These are phyloP conservation scores for Lentinula sp. DNA, from an alignment of 768 basidiomycete species.

Conservation along the genomic window DNA sequence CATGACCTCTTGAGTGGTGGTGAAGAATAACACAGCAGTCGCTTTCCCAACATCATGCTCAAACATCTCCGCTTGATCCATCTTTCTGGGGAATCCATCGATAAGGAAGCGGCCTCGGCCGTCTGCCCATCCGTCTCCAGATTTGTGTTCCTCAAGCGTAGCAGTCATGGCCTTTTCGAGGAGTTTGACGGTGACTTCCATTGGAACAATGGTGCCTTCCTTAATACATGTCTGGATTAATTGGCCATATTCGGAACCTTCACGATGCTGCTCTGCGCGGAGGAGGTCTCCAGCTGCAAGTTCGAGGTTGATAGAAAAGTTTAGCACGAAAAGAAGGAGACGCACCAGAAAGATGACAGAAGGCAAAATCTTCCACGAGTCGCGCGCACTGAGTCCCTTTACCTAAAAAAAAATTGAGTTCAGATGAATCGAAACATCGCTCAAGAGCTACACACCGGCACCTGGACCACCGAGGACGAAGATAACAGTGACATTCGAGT, in stretches of 20 bases:
- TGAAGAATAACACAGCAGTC: slow-evolving; percentile 77
- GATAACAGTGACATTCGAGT: slow-evolving; percentile 78
- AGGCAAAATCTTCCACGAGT: slow-evolving; percentile 80
- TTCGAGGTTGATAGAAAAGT: not conserved
- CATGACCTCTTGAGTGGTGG: slow-evolving; percentile 86
- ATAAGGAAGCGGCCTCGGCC: slow-evolving; percentile 86
- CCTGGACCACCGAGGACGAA: slow-evolving; percentile 98
- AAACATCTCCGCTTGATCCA: slow-evolving; percentile 95
- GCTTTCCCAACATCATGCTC: slow-evolving; percentile 83
- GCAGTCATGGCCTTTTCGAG: slow-evolving; percentile 86
- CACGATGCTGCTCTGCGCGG: slow-evolving; percentile 86
- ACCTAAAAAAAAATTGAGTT: slow-evolving; percentile 45
- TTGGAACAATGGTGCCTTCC: slow-evolving; percentile 92
- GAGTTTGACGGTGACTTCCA: slow-evolving; percentile 94
- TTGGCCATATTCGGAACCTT: slow-evolving; percentile 75
- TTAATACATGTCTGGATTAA: slow-evolving; percentile 85
- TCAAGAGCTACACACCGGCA: slow-evolving; percentile 49
- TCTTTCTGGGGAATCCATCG: slow-evolving; percentile 96
- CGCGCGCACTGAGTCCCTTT: slow-evolving; percentile 93
- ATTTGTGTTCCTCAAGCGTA: slow-evolving; percentile 38
- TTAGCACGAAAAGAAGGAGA: not conserved
- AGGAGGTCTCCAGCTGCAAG: slow-evolving; percentile 89
- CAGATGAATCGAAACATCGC: slow-evolving; percentile 4
- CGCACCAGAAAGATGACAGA: slow-evolving; percentile 90
- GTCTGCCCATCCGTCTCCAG: slow-evolving; percentile 55